Percentiles rank a stretch among this genome's conserved stretches.
These are phyloP conservation scores for Colletotrichum cuscutae DNA, from an alignment of 2,329 filamentous ascomycete species.

Conservation along the genomic window DNA sequence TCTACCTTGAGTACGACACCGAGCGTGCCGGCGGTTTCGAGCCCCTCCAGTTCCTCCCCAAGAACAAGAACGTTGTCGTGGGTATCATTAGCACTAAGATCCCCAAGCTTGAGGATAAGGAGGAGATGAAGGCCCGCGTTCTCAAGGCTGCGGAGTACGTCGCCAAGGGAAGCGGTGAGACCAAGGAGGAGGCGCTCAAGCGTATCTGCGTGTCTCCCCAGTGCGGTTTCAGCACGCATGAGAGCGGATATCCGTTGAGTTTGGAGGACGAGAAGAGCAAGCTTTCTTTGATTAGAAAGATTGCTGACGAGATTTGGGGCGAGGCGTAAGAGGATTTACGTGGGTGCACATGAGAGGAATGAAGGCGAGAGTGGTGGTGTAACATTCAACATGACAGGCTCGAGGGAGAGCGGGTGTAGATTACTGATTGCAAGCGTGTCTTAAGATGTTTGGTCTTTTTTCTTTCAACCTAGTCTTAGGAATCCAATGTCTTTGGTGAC, in stretches of 20 bases:
- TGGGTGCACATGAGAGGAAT: no score
- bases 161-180: conserved; percentile 73
- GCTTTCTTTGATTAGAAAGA: conserved; percentile 74
- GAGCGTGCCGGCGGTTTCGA: conserved; percentile 73
- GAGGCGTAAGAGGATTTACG: conserved; percentile 37
- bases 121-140: conserved; percentile 69
- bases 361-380: not conserved
- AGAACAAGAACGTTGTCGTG: conserved; percentile 71
- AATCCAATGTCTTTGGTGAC: not conserved
- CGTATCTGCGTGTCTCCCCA: conserved; percentile 76
- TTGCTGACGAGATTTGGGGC: conserved; percentile 79
- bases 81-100: conserved; percentile 74
- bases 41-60: conserved; percentile 69
- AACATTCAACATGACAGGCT: not conserved
- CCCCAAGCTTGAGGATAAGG: conserved; percentile 69
- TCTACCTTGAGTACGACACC: conserved; percentile 77
- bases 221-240: conserved; percentile 80
- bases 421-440: not conserved
- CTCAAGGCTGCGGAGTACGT: conserved; percentile 73
- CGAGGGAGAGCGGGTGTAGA: not conserved
- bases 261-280: conserved; percentile 80
- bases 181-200: conserved; percentile 73
- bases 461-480: not conserved
- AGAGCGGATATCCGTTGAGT: conserved; percentile 75
- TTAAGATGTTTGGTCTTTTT: not conserved